phyloP scores from a whole-genome alignment of 495 filamentous ascomycete genomes.

The Ramalina peruviana region DNA sequence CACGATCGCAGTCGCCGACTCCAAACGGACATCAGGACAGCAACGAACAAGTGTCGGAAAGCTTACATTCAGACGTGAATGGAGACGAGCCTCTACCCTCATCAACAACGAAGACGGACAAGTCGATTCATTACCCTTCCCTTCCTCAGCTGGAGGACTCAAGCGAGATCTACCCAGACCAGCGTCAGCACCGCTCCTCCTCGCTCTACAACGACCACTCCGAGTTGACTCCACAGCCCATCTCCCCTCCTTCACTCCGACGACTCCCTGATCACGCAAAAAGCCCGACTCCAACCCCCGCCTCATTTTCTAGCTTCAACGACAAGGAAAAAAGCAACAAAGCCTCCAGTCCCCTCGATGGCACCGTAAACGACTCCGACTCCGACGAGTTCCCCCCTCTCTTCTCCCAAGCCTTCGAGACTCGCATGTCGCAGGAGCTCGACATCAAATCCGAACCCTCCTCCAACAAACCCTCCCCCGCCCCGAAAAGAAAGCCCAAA shows the following conservation, averaged over 20 bases:
- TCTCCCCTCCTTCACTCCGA: not conserved
- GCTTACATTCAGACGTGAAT: not conserved
- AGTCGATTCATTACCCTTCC: conserved; percentile 3
- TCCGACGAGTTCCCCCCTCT: conserved; percentile 10
- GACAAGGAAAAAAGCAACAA: not conserved
- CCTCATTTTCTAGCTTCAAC: not conserved
- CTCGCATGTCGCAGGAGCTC: conserved; percentile 7
- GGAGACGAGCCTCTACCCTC: too few relatives aligned
- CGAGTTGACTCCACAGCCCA: not conserved
- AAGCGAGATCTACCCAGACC: conserved; percentile 5
- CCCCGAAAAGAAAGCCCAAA: not conserved
- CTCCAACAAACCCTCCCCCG: not conserved
- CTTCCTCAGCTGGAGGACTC: conserved; percentile 3
- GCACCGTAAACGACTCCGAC: conserved; percentile 2
- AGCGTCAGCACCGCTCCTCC: conserved; percentile 6
- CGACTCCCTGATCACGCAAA: not conserved
- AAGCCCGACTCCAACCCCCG: not conserved
- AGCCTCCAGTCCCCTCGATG: not conserved
- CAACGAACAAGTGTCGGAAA: not conserved
- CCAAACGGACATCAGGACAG: too few relatives aligned
- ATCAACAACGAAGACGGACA: not conserved
- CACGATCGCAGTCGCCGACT: too few relatives aligned
- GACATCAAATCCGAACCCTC: conserved; percentile 7
- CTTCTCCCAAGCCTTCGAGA: conserved; percentile 11
- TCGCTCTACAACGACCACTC: not conserved